phyloP scores from a whole-genome alignment of 2,329 filamentous ascomycete species.

The Xylariaceae sp. region DNA sequence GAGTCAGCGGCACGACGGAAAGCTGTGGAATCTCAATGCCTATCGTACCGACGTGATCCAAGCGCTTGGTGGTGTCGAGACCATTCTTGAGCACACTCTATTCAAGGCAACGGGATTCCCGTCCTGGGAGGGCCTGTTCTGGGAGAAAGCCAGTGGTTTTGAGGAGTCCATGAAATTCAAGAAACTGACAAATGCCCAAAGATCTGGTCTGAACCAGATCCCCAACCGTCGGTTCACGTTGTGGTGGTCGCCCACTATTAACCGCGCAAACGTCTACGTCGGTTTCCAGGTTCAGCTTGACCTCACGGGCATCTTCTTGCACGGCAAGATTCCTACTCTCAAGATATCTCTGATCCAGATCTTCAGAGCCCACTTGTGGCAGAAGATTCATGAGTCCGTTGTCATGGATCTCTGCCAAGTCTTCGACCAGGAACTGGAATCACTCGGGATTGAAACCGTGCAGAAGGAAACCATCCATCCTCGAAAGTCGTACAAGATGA shows the following conservation, averaged over 20 bases:
- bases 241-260: conserved; percentile 95
- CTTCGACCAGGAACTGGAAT: conserved; percentile 94
- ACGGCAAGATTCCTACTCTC: conserved; percentile 95
- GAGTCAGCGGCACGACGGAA: conserved; percentile 91
- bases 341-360: conserved; percentile 99
- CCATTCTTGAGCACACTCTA: conserved; percentile 90
- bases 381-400: conserved; percentile 99
- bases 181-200: conserved; percentile 94
- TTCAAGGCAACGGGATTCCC: conserved; percentile 97
- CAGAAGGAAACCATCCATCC: conserved; percentile 99
- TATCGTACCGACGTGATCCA: conserved; percentile 97
- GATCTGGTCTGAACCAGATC: conserved; percentile 95
- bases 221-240: conserved; percentile 96
- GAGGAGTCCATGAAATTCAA: conserved; percentile 87
- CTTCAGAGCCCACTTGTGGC: conserved; percentile 98
- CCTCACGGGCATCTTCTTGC: conserved; percentile 95
- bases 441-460: conserved; percentile 90
- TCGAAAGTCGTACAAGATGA: conserved; percentile 99
- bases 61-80: conserved; percentile 91
- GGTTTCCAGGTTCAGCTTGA: conserved; percentile 99
- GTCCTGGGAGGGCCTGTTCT: conserved; percentile 89
- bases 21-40: conserved; percentile 93
- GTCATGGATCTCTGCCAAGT: conserved; percentile 99
- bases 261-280: conserved; percentile 94
- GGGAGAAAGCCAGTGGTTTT: conserved; percentile 61